Evolutionary conservation across 2,329 filamentous ascomycete genomes (phyloP).

Genomic region (Pseudofabraea citricarpa): DNA sequence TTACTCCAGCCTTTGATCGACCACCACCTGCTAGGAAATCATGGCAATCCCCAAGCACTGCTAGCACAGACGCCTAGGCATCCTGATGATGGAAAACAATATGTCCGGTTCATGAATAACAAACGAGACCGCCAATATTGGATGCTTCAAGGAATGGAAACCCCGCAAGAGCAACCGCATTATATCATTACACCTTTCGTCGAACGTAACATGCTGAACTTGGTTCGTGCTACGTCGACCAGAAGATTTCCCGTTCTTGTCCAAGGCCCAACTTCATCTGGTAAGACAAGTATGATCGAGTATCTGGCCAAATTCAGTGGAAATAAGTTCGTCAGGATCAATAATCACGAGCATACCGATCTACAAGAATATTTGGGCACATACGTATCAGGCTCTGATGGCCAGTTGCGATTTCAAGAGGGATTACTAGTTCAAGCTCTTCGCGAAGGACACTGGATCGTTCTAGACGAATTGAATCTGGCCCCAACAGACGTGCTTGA

Average conservation of each 20-base stretch:
- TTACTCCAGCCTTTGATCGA: constrained; percentile 75
- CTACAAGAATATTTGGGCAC: constrained; percentile 96
- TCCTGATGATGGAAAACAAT: constrained; percentile 69
- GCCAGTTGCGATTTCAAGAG: constrained; percentile 86
- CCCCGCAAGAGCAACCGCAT: constrained; percentile 68
- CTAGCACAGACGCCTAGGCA: constrained; percentile 73
- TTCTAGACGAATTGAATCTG: constrained; percentile 94
- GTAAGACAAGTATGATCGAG: constrained; percentile 99
- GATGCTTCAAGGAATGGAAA: constrained; percentile 70
- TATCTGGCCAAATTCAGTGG: constrained; percentile 95
- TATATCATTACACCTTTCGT: constrained; percentile 98
- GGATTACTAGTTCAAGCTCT: constrained; percentile 90
- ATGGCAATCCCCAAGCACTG: constrained; percentile 65
- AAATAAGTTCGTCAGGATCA: constrained; percentile 96
- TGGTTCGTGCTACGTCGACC: constrained; percentile 91
- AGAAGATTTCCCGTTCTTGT: constrained; percentile 89
- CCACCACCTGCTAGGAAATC: constrained; percentile 69
- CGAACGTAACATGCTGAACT: constrained; percentile 87
- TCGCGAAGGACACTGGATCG: constrained; percentile 93
- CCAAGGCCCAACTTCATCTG: constrained; percentile 93
- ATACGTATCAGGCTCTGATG: constrained; percentile 81
- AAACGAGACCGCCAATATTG: constrained; percentile 73
- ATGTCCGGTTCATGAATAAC: constrained; percentile 72
- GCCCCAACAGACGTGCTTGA: constrained; percentile 96
- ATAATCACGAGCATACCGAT: constrained; percentile 99